Percentiles rank a stretch among this genome's conserved stretches.
Conservation (phyloP, 2,329 filamentous ascomycete genomes). For the Lecanoromycetidae sp. region DNA sequence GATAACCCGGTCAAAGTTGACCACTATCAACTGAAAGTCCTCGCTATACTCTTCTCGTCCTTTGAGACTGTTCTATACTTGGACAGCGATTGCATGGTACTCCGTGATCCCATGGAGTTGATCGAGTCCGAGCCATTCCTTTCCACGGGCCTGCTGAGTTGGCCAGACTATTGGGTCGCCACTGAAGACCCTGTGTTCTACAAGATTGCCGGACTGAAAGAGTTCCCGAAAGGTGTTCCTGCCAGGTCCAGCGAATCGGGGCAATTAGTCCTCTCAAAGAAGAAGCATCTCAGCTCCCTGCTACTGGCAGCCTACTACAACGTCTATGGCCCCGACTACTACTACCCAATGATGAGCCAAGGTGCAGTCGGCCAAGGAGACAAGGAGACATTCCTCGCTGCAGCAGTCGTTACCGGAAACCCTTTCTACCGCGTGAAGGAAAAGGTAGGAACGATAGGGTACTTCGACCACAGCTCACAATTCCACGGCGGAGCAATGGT, state of each 20-base stretch:
- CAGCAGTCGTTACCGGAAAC: conserved; percentile 30
- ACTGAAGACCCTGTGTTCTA: conserved; percentile 35
- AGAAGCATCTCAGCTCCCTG: conserved; percentile 34
- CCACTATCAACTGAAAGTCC: conserved; percentile 37
- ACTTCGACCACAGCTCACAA: conserved; percentile 21
- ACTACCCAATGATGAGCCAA: conserved; percentile 36
- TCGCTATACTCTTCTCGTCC: conserved; percentile 28
- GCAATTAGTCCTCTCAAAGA: conserved; percentile 40
- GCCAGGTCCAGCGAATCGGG: conserved; percentile 35
- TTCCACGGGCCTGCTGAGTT: conserved; percentile 32
- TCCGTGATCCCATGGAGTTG: conserved; percentile 31
- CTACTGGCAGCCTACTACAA: conserved; percentile 41
- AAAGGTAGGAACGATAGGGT: conserved; percentile 26
- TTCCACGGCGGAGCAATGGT: conserved; percentile 30
- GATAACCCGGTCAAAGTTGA: conserved; percentile 24
- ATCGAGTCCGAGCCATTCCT: conserved; percentile 33
- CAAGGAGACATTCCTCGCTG: conserved; percentile 40
- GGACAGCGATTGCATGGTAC: conserved; percentile 37
- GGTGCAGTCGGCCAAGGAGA: conserved; percentile 39
- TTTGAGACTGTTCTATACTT: conserved; percentile 40
- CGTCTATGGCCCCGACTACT: conserved; percentile 33
- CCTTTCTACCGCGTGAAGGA: conserved; percentile 33
- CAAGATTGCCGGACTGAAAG: conserved; percentile 30
- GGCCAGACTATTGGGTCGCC: conserved; percentile 29
- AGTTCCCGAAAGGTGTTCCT: conserved; percentile 22